Evolutionary conservation across 257 asterid species (phyloP).

Genomic region (Solanum habrochaites): DNA sequence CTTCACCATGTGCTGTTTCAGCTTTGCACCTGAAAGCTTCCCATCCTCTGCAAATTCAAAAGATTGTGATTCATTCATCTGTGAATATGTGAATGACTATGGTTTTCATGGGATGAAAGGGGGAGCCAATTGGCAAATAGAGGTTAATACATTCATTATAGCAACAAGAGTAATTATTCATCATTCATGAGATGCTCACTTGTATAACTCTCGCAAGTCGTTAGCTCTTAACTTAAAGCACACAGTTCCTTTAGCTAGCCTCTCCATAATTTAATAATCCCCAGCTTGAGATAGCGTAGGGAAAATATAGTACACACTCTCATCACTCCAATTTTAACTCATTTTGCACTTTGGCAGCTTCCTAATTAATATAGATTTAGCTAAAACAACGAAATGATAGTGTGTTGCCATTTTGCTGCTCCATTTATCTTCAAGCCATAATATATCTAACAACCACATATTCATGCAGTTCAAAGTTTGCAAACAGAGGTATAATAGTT

Average conservation of each 20-base stretch:
- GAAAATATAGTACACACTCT: not conserved
- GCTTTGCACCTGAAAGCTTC: conserved; percentile 40
- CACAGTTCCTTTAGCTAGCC: not conserved
- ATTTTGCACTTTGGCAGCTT: not conserved
- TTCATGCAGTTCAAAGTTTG: not conserved
- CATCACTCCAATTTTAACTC: not conserved
- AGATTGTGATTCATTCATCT: not conserved
- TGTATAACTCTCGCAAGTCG: not conserved
- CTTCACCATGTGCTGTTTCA: conserved; percentile 35
- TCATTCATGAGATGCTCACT: not conserved
- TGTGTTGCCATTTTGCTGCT: not conserved
- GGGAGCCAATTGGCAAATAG: not conserved
- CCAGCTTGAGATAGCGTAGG: not conserved
- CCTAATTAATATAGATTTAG: not conserved
- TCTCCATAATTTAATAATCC: not conserved
- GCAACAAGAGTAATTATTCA: not conserved
- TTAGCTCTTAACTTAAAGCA: not conserved
- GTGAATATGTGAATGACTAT: not conserved
- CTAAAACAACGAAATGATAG: not conserved
- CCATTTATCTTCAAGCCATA: not conserved
- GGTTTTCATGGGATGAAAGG: not conserved
- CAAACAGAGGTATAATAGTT: not conserved
- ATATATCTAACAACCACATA: not conserved
- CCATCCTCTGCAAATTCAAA: conserved; percentile 37
- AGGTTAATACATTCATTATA: not conserved